Evolutionary conservation across 768 basidiomycete genomes (phyloP).

Genomic region (Rhodosporidiobolus odoratus): DNA sequence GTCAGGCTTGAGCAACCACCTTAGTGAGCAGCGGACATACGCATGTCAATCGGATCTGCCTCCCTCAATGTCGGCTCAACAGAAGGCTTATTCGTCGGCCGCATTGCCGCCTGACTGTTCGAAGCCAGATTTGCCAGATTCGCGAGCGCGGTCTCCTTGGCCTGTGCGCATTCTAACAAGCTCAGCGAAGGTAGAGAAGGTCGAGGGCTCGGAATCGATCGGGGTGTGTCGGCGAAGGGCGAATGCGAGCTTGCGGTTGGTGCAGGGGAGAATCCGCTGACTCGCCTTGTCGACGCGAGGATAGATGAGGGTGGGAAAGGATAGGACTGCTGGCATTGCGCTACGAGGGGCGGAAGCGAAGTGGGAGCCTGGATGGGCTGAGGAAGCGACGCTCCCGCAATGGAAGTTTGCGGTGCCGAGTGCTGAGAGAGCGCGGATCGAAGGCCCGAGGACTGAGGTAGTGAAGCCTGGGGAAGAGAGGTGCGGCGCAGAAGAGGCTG

Average conservation of each 20-base stretch:
- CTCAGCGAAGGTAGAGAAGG: neutral
- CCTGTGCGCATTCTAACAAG: neutral
- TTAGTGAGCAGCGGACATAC: no score
- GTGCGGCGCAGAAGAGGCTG: neutral
- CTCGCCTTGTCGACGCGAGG: no score
- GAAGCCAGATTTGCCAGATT: neutral
- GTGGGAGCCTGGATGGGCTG: no score
- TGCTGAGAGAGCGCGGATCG: no score
- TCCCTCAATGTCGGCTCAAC: no score
- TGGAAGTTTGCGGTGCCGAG: no score
- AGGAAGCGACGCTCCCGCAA: no score
- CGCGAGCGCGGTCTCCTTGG: slow-evolving; percentile 2
- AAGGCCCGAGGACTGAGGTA: no score
- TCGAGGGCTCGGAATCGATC: neutral
- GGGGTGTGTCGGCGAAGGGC: neutral
- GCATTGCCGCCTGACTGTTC: neutral
- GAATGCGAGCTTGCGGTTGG: neutral
- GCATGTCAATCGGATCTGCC: slow-evolving; percentile 35
- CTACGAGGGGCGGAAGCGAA: no score
- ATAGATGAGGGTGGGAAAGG: no score
- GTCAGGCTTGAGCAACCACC: no score
- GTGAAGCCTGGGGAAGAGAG: neutral
- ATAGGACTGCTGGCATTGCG: no score
- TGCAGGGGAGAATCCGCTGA: neutral
- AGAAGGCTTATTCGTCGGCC: neutral